These are phyloP conservation scores for Funneliformis caledonium DNA, from an alignment of 371 early-diverging fungal species.

Conservation along the genomic window DNA sequence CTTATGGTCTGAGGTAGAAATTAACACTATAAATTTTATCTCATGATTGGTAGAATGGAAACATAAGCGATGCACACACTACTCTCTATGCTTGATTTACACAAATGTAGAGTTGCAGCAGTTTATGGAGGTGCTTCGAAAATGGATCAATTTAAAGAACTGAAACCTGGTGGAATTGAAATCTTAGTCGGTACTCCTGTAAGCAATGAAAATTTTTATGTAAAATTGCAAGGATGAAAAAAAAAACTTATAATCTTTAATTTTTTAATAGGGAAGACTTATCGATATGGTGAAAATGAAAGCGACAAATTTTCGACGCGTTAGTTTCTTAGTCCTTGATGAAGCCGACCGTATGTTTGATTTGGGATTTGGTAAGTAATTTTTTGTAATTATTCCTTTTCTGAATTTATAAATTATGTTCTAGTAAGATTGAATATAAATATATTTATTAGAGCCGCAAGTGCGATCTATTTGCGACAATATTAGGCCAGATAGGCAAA, in stretches of 20 bases:
- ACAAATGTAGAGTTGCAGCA: conserved; percentile 57
- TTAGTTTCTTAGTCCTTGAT: conserved; percentile 93
- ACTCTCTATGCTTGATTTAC: conserved; percentile 27
- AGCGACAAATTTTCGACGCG: conserved; percentile 85
- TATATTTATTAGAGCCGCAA: conserved; percentile 76
- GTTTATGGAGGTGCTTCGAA: conserved; percentile 94
- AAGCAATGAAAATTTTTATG: conserved; percentile 6
- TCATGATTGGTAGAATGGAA: conserved; percentile 30
- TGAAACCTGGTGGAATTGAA: conserved; percentile 82
- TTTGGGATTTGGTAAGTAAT: conserved; percentile 89
- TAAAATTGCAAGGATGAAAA: conserved; percentile 50
- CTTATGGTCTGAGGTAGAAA: conserved; percentile 61
- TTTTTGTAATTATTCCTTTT: conserved; percentile 32
- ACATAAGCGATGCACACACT: conserved; percentile 40
- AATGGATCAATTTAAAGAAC: conserved; percentile 85
- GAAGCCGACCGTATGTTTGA: conserved; percentile 97
- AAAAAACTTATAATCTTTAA: conserved; percentile 50
- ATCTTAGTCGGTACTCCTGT: conserved; percentile 91
- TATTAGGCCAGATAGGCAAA: conserved; percentile 76
- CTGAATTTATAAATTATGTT: neutral
- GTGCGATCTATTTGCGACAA: conserved; percentile 94
- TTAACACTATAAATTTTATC: conserved; percentile 29
- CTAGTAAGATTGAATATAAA: neutral
- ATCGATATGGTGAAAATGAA: conserved; percentile 94
- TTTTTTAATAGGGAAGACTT: conserved; percentile 73